Base-by-base conservation (phyloP, 805 yeast species). In the Barnettozyma populi region DNA sequence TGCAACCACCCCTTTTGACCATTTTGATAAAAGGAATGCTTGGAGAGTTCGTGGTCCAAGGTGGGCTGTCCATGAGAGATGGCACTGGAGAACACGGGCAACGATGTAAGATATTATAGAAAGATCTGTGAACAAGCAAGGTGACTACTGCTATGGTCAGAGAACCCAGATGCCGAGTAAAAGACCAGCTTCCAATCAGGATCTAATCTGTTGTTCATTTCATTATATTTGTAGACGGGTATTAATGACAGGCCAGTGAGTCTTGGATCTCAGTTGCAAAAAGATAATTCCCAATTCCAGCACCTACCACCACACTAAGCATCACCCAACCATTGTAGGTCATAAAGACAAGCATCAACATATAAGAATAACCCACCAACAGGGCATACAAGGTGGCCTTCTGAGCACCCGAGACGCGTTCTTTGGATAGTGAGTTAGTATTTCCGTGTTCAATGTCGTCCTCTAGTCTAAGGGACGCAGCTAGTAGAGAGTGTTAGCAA, bases 241-340 rank as follows among this genome's bases (percentile, higher is more conserved):
- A 37, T 46, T 46, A 60, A 41, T 59, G 65, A 31, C 65, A 61
- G 4, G 64, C 65, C 53, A 61, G 44, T 4, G 61, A 37, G 10
- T 57, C 60, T 23, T 51, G 54, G 18, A 52, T 44, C 19, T 57
- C 57, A 9, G 61, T 52, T 4, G 78, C 77, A 84, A 88, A 87
- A 10, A 78, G 32, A 56, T 73, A 80, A 60, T 81, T 75, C 1
- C 95, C 95, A 23, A 78, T 20, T n/a, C 72, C 74, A 2, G 94
- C 94, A 2, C 95, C 95, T 2, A 73, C 53, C 1, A 79, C 80
- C 9, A 85, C 86, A 3, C 92, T 80, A 7, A 79, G 41, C 94
- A 86, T 86, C 31, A 82, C 75, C 90, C 90, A 87, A 11, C 92
- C 87, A 61, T 86, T 86, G 63, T 84, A 87, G 6, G 92, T 85